A percentile compares a stretch with the other conserved stretches of the same genome.
These are phyloP conservation scores for Calycina herbarum DNA, from an alignment of 2,329 filamentous ascomycete genomes.

Conservation along the genomic window DNA sequence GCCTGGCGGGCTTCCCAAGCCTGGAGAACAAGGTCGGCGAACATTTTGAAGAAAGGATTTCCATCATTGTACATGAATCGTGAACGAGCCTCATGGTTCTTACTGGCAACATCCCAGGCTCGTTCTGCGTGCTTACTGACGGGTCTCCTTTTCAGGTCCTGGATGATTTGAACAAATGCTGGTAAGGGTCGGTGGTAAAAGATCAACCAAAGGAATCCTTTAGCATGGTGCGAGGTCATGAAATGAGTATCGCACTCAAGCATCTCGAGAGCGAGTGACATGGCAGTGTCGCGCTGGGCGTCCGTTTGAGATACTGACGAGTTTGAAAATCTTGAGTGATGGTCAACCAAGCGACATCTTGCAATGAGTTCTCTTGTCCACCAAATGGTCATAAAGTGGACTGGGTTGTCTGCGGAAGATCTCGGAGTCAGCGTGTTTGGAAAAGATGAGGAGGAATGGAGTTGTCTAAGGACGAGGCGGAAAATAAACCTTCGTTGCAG, in stretches of 20 bases:
- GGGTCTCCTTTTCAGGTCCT: constrained; percentile 34
- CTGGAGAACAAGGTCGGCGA: constrained; percentile 29
- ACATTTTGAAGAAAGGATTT: constrained; percentile 26
- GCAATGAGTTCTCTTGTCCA: constrained; percentile 28
- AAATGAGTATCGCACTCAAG: constrained; percentile 40
- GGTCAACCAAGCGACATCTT: constrained; percentile 34
- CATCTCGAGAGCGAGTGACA: constrained; percentile 33
- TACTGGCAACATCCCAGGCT: constrained; percentile 35
- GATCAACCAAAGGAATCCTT: constrained; percentile 37
- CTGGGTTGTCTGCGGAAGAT: constrained; percentile 29
- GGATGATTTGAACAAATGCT: constrained; percentile 38
- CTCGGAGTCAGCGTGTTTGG: no score
- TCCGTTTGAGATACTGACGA: constrained; percentile 30
- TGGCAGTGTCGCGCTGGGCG: constrained; percentile 34
- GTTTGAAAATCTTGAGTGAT: constrained; percentile 31
- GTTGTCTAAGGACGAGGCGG: no score
- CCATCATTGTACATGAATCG: constrained; percentile 16
- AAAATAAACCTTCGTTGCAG: constrained; percentile 39
- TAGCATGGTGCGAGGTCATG: constrained; percentile 32
- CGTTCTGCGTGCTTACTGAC: constrained; percentile 30
- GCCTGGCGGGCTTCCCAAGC: constrained; percentile 32
- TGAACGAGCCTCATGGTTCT: constrained; percentile 31
- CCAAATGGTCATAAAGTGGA: constrained; percentile 40
- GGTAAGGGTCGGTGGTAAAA: constrained; percentile 37
- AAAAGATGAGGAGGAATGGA: no score